These are phyloP conservation scores for Backusella macrospora DNA, from an alignment of 192 early-diverging fungal species.

Conservation along the genomic window DNA sequence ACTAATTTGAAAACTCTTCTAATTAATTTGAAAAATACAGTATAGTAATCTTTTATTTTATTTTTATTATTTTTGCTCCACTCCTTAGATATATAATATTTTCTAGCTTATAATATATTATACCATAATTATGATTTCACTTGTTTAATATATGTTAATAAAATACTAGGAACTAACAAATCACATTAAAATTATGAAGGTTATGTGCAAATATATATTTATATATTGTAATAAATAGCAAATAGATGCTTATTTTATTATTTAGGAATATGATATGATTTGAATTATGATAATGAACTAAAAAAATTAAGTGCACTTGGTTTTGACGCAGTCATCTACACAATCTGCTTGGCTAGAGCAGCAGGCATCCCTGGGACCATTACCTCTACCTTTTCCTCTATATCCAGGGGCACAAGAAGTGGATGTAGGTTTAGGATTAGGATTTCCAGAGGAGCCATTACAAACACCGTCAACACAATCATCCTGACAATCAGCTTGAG, in stretches of 20 bases:
- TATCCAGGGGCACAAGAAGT: background rate
- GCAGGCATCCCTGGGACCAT: background rate
- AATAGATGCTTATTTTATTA: background rate
- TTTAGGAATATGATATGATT: background rate
- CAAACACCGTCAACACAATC: background rate
- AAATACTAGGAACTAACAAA: too few relatives aligned
- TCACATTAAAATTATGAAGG: too few relatives aligned
- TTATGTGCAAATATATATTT: background rate
- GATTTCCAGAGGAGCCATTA: background rate
- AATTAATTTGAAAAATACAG: too few relatives aligned
- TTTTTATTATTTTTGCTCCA: too few relatives aligned
- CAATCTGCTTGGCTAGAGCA: conserved; percentile 13
- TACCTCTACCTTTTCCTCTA: background rate
- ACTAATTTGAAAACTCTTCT: too few relatives aligned
- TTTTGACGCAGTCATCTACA: conserved; percentile 4
- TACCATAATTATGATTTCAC: too few relatives aligned
- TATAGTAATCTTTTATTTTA: too few relatives aligned
- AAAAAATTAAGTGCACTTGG: background rate
- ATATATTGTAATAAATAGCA: background rate
- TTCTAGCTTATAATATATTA: too few relatives aligned
- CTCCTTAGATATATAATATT: too few relatives aligned
- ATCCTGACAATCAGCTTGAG: background rate
- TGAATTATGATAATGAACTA: background rate
- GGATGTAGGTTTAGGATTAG: background rate
- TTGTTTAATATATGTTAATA: too few relatives aligned